Base-by-base conservation (phyloP, 495 filamentous ascomycete species). In the Penicillium paradoxum region DNA sequence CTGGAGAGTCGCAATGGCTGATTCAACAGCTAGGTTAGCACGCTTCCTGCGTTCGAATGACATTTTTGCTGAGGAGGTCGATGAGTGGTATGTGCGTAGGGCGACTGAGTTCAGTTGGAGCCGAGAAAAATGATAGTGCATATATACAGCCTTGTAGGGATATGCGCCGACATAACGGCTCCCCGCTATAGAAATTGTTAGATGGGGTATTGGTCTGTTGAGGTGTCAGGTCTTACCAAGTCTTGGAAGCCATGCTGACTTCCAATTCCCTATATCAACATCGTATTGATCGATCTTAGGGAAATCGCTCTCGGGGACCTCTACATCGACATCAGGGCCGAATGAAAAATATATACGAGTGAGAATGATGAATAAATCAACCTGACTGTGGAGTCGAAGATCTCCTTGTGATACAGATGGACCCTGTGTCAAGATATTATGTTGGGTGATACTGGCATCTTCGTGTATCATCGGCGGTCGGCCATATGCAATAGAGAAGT, bases 21-120 rank as follows among this genome's bases (percentile, higher is more conserved):
- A 76, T 40, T 78, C 69, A 21, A 83, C 79, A 5, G 81, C 80
- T 27, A 79, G 58, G 45, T 77, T 79, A 15, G 77, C 79, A 21
- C 69, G 67, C 45, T 80, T 79, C 46, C 75, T 71, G 44, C 80
- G 78, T 57, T 77, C 71, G 2, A 65, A 46, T n/a, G 79, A 79
- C 57, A 82, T 71, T 9, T 64, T 58, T 37, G 73, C 69, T n/a
- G 76, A 71, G 4, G 73, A 75, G 1, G 73, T 69, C 1, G 71
- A 72, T 24, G 72, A 75, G 51, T 77, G 69, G 37, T 81, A 75
- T 21, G 77, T 80, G 21, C 81, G 76, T 22, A 84, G 64, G 15
- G 79, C 78, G 6, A 82, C 67, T 10, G 81, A 82, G 46, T 83
- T 80, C 32, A 83, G 63, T 47, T 83, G 79, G 18, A 84, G 65